These are phyloP conservation scores for Cladosporium austrohemisphaericum DNA, from an alignment of 2,329 filamentous ascomycete species.

Conservation along the genomic window DNA sequence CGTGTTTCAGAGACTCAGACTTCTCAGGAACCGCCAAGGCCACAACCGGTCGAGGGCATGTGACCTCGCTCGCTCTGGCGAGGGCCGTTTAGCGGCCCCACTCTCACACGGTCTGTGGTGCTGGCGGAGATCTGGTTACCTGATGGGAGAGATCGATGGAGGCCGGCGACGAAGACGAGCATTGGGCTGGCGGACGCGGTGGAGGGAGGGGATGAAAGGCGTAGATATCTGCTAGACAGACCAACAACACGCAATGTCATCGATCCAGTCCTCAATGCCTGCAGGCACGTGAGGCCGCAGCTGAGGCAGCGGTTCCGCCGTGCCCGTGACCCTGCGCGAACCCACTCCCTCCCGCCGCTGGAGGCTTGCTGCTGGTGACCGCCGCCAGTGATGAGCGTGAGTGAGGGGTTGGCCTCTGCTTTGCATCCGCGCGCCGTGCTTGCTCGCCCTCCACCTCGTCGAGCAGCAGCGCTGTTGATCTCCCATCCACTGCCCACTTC, in stretches of 20 bases:
- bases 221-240: not conserved
- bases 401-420: conserved; percentile 11
- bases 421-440: conserved; percentile 11
- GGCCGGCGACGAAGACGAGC: too few relatives aligned
- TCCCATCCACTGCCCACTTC: conserved; percentile 86
- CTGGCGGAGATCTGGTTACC: conserved; percentile 8
- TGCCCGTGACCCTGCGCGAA: conserved; percentile 11
- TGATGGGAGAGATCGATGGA: not conserved
- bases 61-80: conserved; percentile 15
- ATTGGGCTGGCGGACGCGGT: not conserved
- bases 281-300: conserved; percentile 1
- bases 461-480: conserved; percentile 64
- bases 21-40: conserved; percentile 9
- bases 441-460: not conserved
- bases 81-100: conserved; percentile 13
- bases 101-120: conserved; percentile 5
- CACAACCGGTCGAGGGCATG: conserved; percentile 11
- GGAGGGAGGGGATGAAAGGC: not conserved
- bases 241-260: not conserved
- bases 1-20: conserved; percentile 8
- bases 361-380: conserved; percentile 8
- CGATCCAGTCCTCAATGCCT: not conserved
- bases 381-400: not conserved
- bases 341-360: conserved; percentile 10
- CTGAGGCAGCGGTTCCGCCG: not conserved